Evolutionary conservation across 2,329 filamentous ascomycete species (phyloP), one percentile per base, ranked within the genome.

Genomic region (Arthrobotrys pseudoclavata): DNA sequence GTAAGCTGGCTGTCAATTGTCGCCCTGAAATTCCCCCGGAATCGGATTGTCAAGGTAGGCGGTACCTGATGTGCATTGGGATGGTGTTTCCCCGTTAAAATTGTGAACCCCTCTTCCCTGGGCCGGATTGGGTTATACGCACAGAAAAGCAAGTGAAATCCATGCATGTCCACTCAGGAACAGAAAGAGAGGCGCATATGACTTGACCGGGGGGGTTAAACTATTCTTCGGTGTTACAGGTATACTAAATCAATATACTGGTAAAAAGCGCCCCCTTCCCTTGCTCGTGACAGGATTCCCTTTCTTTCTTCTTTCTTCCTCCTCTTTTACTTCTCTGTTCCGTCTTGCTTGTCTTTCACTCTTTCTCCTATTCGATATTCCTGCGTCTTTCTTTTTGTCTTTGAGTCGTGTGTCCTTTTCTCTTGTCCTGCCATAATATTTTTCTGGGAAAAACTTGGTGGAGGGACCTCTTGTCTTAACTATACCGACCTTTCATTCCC

Each of bases 51-150:
- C 29, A 55, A 55, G 52, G 37, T 22, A 47, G 22, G 47, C 29
- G 26, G 50, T 66, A 29, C 50, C 52, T 75, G 64, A 76, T 57
- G 57, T 69, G 71, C 71, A 69, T 69, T 42, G 37, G 13, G 37
- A 42, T 42, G 34, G 34, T 6, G 5, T 40, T 40, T 40, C 42
- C 55, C 71, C 55, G 55, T 57, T 64, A 57, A 69, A 69, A 61
- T 45, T 37, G 52, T 47, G 24, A 34, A 24, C 62, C 62, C 64
- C 64, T 60, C 52, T 64, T 55, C 50, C 57, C 72, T 63, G 62
- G 69, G 22, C 70, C 66, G 72, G 72, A 76, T 76, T 50, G 50
- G 67, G 72, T 53, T 55, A 76, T 76, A 66, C 72, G 72, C 63
- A 70, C 66, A 63, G 52, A 50, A 20, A 13, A 63, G 42, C 40